These are phyloP conservation scores for Aspergillus ochraceoroseus DNA, from an alignment of 2,329 filamentous ascomycete species.

Conservation along the genomic window DNA sequence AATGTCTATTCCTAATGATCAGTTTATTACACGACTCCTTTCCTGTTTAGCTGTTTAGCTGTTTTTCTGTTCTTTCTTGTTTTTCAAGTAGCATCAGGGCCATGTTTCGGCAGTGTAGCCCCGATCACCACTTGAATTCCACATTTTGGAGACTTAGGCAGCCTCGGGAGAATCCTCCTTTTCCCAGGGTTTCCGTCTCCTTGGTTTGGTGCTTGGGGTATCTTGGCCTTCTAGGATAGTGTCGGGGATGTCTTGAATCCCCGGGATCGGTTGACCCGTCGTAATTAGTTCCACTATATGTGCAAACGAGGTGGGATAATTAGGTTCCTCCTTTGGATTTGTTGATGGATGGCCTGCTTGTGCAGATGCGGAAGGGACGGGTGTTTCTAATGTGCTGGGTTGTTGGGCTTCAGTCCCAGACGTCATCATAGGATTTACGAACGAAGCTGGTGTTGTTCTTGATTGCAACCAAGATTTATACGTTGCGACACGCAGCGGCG, in stretches of 20 bases:
- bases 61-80: background rate
- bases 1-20: conserved; percentile 5
- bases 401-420: conserved; percentile 9
- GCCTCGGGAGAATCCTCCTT: conserved; percentile 43
- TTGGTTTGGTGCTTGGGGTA: conserved; percentile 49
- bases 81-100: background rate
- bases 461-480: conserved; percentile 61
- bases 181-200: conserved; percentile 75
- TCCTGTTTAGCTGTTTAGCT: no score
- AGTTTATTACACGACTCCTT: conserved; percentile 10
- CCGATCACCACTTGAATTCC: no score
- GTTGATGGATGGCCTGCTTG: conserved; percentile 20
- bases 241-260: conserved; percentile 80
- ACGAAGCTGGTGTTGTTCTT: conserved; percentile 8
- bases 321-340: conserved; percentile 50
- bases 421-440: conserved; percentile 7
- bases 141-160: background rate
- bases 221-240: conserved; percentile 69
- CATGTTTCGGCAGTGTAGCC: background rate
- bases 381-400: conserved; percentile 8
- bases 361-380: conserved; percentile 7
- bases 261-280: conserved; percentile 74
- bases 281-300: conserved; percentile 82
- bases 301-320: conserved; percentile 77
- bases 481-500: conserved; percentile 57